Evolutionary conservation across 805 yeast species (phyloP).

Genomic region (Tetrapisispora arboricola): DNA sequence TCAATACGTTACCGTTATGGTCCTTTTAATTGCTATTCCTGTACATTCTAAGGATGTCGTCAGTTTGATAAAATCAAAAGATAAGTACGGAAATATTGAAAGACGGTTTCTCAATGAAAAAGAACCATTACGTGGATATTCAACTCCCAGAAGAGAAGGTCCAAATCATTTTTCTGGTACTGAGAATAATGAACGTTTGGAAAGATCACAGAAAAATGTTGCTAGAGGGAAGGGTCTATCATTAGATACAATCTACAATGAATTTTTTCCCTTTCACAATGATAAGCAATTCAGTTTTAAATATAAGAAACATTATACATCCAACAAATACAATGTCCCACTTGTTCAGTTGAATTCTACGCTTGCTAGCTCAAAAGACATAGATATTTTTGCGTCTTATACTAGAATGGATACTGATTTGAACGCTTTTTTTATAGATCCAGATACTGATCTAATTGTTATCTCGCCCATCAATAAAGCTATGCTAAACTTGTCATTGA

Average conservation of each 20-base stretch:
- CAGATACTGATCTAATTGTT: constrained; percentile 37
- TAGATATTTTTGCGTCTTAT: constrained; percentile 59
- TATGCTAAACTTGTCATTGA: constrained; percentile 37
- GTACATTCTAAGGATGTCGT: background rate
- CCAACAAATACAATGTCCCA: background rate
- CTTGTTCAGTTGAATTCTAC: constrained; percentile 21
- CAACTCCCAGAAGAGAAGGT: background rate
- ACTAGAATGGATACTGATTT: constrained; percentile 52
- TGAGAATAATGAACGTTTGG: background rate
- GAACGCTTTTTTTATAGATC: constrained; percentile 38
- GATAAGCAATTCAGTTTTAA: background rate
- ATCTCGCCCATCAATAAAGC: constrained; percentile 68
- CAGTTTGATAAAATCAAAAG: background rate
- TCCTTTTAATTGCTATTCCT: too few species aligned
- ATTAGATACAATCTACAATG: background rate
- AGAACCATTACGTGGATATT: background rate
- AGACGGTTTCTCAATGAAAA: background rate
- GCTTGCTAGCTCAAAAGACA: constrained; percentile 28
- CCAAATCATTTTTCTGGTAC: background rate
- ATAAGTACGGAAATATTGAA: background rate
- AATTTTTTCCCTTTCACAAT: background rate
- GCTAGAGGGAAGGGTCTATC: too few species aligned
- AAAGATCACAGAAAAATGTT: background rate
- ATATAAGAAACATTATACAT: background rate
- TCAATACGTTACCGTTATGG: too few species aligned